phyloP scores from a whole-genome alignment of 2,329 filamentous ascomycete genomes.

The Scedosporium dehoogii region DNA sequence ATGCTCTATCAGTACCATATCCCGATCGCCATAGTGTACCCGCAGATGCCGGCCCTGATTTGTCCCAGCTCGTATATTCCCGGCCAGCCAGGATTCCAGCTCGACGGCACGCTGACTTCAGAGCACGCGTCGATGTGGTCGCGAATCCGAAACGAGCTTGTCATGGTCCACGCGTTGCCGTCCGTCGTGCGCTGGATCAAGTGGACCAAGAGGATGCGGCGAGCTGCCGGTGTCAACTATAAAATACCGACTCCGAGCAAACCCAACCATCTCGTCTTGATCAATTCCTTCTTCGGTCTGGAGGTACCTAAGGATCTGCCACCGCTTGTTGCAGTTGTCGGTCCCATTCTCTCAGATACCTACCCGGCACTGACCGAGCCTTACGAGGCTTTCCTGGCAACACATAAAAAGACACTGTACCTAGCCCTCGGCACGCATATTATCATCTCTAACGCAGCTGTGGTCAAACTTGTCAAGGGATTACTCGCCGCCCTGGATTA shows the following conservation, averaged over 20 bases:
- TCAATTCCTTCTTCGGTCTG: slow-evolving; percentile 25
- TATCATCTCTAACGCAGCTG: background rate
- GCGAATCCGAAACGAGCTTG: slow-evolving; percentile 25
- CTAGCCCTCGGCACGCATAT: background rate
- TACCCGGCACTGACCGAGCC: slow-evolving; percentile 13
- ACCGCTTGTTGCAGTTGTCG: slow-evolving; percentile 26
- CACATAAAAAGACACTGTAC: background rate
- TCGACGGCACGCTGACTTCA: slow-evolving; percentile 23
- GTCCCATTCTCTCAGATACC: slow-evolving; percentile 26
- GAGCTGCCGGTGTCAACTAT: slow-evolving; percentile 21
- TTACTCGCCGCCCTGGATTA: background rate
- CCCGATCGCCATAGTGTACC: slow-evolving; percentile 17
- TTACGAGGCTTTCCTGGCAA: background rate
- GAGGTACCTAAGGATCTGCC: slow-evolving; percentile 31
- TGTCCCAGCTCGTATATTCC: slow-evolving; percentile 27
- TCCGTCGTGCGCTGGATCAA: slow-evolving; percentile 18
- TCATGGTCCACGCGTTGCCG: slow-evolving; percentile 19
- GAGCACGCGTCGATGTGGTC: slow-evolving; percentile 27
- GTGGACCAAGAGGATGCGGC: slow-evolving; percentile 24
- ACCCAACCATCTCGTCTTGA: slow-evolving; percentile 29
- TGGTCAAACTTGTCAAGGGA: background rate
- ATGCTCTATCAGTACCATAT: slow-evolving; percentile 25
- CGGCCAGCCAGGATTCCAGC: slow-evolving; percentile 29
- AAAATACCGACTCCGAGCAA: slow-evolving; percentile 19
- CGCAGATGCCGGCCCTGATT: background rate